Base-by-base conservation (phyloP, 805 yeast species). In the Lipomyces mesembrius region DNA sequence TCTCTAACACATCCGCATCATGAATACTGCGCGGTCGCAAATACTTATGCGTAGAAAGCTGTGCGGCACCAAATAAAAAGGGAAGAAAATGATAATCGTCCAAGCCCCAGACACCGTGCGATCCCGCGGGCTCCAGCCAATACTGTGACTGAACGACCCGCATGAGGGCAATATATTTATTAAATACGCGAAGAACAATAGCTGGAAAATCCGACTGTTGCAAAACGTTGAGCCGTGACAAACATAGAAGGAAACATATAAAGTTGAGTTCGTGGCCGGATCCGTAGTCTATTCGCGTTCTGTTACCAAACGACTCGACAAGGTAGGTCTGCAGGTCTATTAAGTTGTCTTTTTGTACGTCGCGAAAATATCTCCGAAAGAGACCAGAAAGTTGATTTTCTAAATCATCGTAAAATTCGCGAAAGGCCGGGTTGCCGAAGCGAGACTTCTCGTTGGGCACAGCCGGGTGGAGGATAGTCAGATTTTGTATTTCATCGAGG, bases 51-150 rank as follows among this genome's bases (percentile, higher is more conserved):
- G 61, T 58, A 27, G 84, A 78, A 72, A 91, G 80, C 76, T 95
- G 97, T 0, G 97, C 86, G 0, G 97, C 87, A 0, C 99, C 99
- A n/a, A 95, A 77, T 2, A 95, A 85, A 76, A 92, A 95, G 6
- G 91, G 85, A 62, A 92, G 80, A 79, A 91, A 97, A 81, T 92
- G 92, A 77, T 95, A 97, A 75, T 95, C 99, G 79, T 95, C 99
- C 12, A 95, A 83, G 0, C 99, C 99, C 99, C 99, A 95, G 2
- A 92, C 97, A 0, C 99, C 99, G 77, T 94, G 98, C 4, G 95
- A 88, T 0, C 99, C 99, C 0, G 99, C 99, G 0, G 99, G 99
- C 75, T 95, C 99, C 57, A 95, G 79, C 55, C 89, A 90, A 75
- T 94, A 95, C 0, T 84, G 82, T 2, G 85, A 80, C 74, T 95